Evolutionary conservation across 768 basidiomycete species (phyloP), one percentile per base, ranked within the genome.

Genomic region (Suillus americanus): DNA sequence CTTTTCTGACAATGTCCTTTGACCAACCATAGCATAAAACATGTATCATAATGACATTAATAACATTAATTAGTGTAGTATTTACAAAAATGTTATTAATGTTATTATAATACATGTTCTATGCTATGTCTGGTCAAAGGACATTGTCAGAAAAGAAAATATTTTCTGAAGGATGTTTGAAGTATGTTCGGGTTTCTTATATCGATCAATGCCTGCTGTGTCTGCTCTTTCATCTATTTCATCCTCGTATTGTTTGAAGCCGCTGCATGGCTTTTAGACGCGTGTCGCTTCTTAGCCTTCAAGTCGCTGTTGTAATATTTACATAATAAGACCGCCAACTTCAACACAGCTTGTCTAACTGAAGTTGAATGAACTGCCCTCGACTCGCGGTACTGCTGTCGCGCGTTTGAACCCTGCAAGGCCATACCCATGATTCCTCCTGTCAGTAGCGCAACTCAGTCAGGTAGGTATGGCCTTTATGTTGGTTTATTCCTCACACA

Each of bases 201-300:
- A n/a, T n/a, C n/a, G n/a, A n/a, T n/a, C n/a, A n/a, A n/a, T n/a
- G n/a, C n/a, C n/a, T n/a, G n/a, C n/a, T n/a, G n/a, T n/a, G n/a
- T n/a, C n/a, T 33, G n/a, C 64, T 3, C 28, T 64, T 12, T 64
- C 70, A 10, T 25, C 14, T 35, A 73, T 67, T 7, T 72, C 75
- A 23, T 71, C 69, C n/a, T 4, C 72, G 0, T 66, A 46, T 23
- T 72, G 70, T 63, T 75, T 77, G 37, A 69, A 71, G 59, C 75
- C 69, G 2, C 60, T 23, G 10, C 10, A 46, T 23, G 45, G 5
- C 45, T 46, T 12, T 46, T 25, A 48, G 23, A 50, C 12, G 25
- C 46, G 46, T 25, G 23, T 7, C 13, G n/a, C 3, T 25, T 5
- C 23, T 50, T 23, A 23, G 12, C 12, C 46, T 46, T 46, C 46